Conservation (phyloP, 73 alveolate genomes). For the Uronychia setigera region DNA sequence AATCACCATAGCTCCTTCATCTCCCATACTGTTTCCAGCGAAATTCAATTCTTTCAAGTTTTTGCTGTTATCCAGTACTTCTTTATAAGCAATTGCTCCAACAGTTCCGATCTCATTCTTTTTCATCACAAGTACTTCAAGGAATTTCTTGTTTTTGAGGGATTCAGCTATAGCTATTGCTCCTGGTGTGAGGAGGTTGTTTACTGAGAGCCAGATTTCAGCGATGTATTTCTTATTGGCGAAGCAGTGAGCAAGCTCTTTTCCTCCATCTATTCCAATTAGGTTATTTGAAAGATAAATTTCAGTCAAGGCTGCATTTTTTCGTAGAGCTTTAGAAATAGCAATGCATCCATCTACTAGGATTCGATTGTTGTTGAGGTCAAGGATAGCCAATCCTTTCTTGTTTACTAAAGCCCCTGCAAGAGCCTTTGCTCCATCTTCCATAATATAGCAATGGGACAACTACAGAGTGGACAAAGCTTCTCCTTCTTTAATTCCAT, state of each 20-base stretch:
- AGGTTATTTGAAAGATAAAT: constrained; percentile 47
- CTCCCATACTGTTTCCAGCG: constrained; percentile 62
- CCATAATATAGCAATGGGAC: constrained; percentile 48
- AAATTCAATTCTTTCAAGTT: constrained; percentile 65
- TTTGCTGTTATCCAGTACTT: constrained; percentile 40
- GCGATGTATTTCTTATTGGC: constrained; percentile 64
- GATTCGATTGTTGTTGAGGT: constrained; percentile 58
- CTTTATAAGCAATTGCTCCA: constrained; percentile 47
- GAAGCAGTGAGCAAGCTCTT: constrained; percentile 36
- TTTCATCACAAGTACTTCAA: constrained; percentile 66
- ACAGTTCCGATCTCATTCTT: constrained; percentile 56
- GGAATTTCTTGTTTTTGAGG: constrained; percentile 56
- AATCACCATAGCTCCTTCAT: constrained; percentile 63
- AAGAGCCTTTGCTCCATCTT: constrained; percentile 67
- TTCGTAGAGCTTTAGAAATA: constrained; percentile 40
- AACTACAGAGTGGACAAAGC: constrained; percentile 50
- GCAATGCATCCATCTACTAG: constrained; percentile 68
- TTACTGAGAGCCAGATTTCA: constrained; percentile 56
- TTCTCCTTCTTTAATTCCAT: constrained; percentile 50
- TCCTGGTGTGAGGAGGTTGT: constrained; percentile 58
- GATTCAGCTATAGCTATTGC: constrained; percentile 54
- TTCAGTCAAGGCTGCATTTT: constrained; percentile 60
- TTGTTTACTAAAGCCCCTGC: constrained; percentile 43
- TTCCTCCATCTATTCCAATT: constrained; percentile 69
- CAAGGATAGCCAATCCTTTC: constrained; percentile 52